A percentile compares a stretch with the other conserved stretches of the same genome.
Evolutionary conservation across 257 asterid genomes (phyloP).

Genomic region (Cordia subcordata): DNA sequence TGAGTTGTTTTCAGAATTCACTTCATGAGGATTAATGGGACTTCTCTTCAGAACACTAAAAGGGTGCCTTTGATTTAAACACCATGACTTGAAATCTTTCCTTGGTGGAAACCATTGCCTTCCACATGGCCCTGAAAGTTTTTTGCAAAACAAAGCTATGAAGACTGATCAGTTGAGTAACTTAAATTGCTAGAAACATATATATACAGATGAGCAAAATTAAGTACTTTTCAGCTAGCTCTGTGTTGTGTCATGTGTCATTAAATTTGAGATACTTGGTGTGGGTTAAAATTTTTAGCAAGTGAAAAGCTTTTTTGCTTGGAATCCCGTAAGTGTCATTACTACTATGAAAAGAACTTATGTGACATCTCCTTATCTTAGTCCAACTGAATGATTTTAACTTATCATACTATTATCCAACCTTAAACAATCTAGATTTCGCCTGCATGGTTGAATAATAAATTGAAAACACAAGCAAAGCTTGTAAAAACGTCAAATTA

Average conservation of each 20-base stretch:
- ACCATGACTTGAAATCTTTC: slow-evolving; percentile 13
- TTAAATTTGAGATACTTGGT: neutral
- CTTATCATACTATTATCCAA: too few species aligned
- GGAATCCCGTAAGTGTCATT: slow-evolving; percentile 14
- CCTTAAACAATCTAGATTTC: too few species aligned
- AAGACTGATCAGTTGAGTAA: slow-evolving; percentile 15
- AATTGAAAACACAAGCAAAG: too few species aligned
- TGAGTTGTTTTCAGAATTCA: neutral
- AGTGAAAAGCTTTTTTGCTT: neutral
- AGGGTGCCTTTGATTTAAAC: neutral
- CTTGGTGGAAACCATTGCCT: slow-evolving; percentile 35
- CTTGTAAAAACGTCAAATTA: too few species aligned
- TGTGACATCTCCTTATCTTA: too few species aligned
- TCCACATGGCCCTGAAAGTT: slow-evolving; percentile 30
- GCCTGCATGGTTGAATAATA: too few species aligned
- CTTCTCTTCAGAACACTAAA: neutral
- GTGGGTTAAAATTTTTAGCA: slow-evolving; percentile 11
- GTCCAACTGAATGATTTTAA: too few species aligned
- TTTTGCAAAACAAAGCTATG: slow-evolving; percentile 19
- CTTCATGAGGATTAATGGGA: neutral
- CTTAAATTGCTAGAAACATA: slow-evolving; percentile 20
- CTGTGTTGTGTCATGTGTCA: neutral
- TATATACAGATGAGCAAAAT: neutral
- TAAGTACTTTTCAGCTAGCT: too few species aligned
- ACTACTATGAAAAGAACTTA: slow-evolving; percentile 28